Evolutionary conservation across 2,329 filamentous ascomycete genomes (phyloP).

Genomic region (Periglandula ipomoeae): DNA sequence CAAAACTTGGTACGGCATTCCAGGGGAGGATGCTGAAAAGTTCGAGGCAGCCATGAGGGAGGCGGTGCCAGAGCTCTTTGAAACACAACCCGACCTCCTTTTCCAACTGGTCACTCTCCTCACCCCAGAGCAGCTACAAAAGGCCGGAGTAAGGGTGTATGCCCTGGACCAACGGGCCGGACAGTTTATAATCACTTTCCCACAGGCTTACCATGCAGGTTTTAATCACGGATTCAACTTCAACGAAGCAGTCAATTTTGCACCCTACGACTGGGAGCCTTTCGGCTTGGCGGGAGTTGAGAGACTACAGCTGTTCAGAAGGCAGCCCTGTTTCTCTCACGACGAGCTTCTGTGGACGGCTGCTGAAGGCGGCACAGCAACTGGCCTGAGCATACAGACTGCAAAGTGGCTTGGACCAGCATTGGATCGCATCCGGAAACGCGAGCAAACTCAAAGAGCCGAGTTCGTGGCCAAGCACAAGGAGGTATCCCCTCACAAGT

Average conservation of each 20-base stretch:
- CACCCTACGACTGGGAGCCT: constrained; percentile 89
- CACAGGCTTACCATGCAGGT: constrained; percentile 92
- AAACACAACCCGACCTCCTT: constrained; percentile 89
- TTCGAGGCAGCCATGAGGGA: constrained; percentile 94
- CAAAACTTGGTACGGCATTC: constrained; percentile 99
- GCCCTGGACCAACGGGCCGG: constrained; percentile 94
- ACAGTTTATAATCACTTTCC: constrained; percentile 93
- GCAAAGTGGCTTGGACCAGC: constrained; percentile 93
- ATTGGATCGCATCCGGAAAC: constrained; percentile 64
- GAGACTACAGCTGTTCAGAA: constrained; percentile 74
- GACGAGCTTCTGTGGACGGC: constrained; percentile 91
- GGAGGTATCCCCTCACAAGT: constrained; percentile 43
- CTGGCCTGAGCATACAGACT: constrained; percentile 64
- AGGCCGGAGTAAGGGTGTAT: constrained; percentile 86
- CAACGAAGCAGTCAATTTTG: constrained; percentile 98
- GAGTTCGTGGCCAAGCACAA: constrained; percentile 60
- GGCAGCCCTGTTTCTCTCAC: constrained; percentile 94
- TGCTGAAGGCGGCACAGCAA: constrained; percentile 63
- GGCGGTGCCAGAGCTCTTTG: constrained; percentile 91
- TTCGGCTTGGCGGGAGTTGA: constrained; percentile 81
- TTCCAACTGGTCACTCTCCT: constrained; percentile 97
- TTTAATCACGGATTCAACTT: constrained; percentile 99
- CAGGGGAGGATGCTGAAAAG: constrained; percentile 83
- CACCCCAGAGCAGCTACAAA: constrained; percentile 84
- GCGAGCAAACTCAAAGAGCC: constrained; percentile 61